phyloP scores from a whole-genome alignment of 2,329 filamentous ascomycete genomes.

The Grosmannia huntii region DNA sequence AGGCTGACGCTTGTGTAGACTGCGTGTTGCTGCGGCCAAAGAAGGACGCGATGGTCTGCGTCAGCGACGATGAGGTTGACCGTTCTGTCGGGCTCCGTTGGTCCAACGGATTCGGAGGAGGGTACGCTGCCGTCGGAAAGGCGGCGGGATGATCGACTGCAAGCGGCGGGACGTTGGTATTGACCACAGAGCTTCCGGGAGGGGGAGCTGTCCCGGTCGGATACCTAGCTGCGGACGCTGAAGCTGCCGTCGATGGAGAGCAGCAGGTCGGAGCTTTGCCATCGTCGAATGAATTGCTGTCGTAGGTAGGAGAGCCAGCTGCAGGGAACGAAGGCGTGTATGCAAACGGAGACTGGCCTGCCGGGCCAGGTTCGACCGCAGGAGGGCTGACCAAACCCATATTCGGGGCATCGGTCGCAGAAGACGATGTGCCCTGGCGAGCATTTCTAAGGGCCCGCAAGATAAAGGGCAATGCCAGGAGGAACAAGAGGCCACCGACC shows the following conservation, averaged over 20 bases:
- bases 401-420: constrained; percentile 4
- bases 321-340: not conserved
- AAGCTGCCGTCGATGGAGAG: not conserved
- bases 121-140: not conserved
- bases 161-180: not conserved
- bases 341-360: not conserved
- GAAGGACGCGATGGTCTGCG: constrained; percentile 5
- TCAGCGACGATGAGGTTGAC: not conserved
- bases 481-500: constrained; percentile 18
- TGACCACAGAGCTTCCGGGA: not conserved
- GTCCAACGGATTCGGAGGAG: not conserved
- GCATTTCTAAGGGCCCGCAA: constrained; percentile 17
- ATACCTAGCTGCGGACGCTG: not conserved
- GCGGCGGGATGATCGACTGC: not conserved
- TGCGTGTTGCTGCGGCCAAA: constrained; percentile 12
- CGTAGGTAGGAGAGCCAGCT: not conserved
- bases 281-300: constrained; percentile 9
- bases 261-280: constrained; percentile 3
- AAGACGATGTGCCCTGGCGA: constrained; percentile 9
- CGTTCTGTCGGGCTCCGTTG: constrained; percentile 8
- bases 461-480: constrained; percentile 21
- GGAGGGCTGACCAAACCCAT: not conserved
- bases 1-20: constrained; percentile 7
- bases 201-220: not conserved
- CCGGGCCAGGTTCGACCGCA: not conserved